phyloP scores from a whole-genome alignment of 768 basidiomycete genomes.

The Lentinus tigrinus region DNA sequence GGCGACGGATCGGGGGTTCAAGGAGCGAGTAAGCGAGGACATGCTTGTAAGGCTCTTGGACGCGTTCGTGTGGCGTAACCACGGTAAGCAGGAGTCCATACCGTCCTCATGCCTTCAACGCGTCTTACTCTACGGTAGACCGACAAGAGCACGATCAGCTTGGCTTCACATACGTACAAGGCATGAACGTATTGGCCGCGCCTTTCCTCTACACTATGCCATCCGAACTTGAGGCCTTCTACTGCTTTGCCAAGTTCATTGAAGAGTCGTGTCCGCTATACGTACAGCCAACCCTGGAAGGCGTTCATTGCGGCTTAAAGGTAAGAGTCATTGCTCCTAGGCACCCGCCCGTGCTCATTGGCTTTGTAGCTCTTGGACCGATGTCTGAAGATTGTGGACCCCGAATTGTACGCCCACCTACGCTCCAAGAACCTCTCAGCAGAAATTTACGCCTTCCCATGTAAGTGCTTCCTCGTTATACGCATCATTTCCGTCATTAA shows the following conservation, averaged over 20 bases:
- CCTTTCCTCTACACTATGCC: conserved; percentile 98
- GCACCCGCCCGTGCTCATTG: not conserved
- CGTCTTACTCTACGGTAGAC: conserved; percentile 44
- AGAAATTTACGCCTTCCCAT: conserved; percentile 97
- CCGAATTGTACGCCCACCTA: conserved; percentile 77
- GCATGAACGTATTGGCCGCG: conserved; percentile 98
- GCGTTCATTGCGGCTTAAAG: conserved; percentile 92
- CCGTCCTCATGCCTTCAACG: not conserved
- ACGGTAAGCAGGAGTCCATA: conserved; percentile 51
- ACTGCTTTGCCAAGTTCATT: conserved; percentile 94
- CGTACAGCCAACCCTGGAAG: conserved; percentile 93
- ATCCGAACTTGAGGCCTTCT: conserved; percentile 97
- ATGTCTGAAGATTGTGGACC: conserved; percentile 89
- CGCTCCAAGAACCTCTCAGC: conserved; percentile 90
- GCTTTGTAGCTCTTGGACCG: conserved; percentile 77
- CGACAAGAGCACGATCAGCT: conserved; percentile 75
- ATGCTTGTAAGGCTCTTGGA: conserved; percentile 96
- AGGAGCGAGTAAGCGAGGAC: conserved; percentile 93
- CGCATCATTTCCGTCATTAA: not conserved
- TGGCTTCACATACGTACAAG: conserved; percentile 96
- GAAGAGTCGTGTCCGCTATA: conserved; percentile 95
- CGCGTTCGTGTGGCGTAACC: conserved; percentile 96
- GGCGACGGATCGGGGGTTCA: conserved; percentile 97
- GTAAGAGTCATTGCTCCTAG: conserved; percentile 38
- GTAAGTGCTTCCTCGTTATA: conserved; percentile 44